Percentiles rank a stretch among this genome's conserved stretches.
Conservation (phyloP, 495 filamentous ascomycete species). For the Neohortaea acidophila region DNA sequence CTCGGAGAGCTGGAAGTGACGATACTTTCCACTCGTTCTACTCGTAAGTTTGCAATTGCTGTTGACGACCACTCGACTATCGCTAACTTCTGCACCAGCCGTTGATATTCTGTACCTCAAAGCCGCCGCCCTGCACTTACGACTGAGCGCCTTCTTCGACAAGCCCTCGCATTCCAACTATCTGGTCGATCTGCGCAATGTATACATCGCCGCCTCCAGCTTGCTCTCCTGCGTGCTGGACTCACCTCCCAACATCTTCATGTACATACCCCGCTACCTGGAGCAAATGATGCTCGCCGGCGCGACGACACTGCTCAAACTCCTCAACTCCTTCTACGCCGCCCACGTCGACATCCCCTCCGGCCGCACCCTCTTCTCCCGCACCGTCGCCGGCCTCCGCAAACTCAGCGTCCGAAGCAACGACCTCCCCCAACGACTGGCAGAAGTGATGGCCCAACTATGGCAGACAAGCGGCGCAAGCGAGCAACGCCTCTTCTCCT, state of each 20-base stretch:
- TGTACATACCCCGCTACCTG: constrained; percentile 69
- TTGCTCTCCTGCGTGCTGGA: constrained; percentile 63
- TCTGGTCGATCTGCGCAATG: constrained; percentile 55
- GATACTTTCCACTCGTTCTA: constrained; percentile 8
- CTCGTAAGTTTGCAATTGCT: constrained; percentile 2
- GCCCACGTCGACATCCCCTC: constrained; percentile 55
- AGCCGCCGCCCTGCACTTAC: constrained; percentile 67
- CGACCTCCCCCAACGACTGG: constrained; percentile 70
- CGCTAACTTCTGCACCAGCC: constrained; percentile 5
- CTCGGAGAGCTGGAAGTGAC: constrained; percentile 17
- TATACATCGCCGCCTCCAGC: constrained; percentile 59
- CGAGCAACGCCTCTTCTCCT: constrained; percentile 25
- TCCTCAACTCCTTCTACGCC: constrained; percentile 72
- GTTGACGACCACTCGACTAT: neutral
- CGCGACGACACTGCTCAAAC: constrained; percentile 69
- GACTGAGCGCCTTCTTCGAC: constrained; percentile 79
- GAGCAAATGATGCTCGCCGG: constrained; percentile 85
- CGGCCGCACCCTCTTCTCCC: constrained; percentile 59
- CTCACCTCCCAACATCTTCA: constrained; percentile 38
- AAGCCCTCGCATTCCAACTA: constrained; percentile 58
- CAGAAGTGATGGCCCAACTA: constrained; percentile 81
- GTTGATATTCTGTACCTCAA: constrained; percentile 47
- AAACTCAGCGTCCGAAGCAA: constrained; percentile 66
- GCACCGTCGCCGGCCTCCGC: constrained; percentile 61
- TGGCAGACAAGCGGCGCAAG: constrained; percentile 59